Percentiles rank a stretch among this genome's conserved stretches.
phyloP scores from a whole-genome alignment of 2,329 filamentous ascomycete genomes.

The Colletotrichum lentis region DNA sequence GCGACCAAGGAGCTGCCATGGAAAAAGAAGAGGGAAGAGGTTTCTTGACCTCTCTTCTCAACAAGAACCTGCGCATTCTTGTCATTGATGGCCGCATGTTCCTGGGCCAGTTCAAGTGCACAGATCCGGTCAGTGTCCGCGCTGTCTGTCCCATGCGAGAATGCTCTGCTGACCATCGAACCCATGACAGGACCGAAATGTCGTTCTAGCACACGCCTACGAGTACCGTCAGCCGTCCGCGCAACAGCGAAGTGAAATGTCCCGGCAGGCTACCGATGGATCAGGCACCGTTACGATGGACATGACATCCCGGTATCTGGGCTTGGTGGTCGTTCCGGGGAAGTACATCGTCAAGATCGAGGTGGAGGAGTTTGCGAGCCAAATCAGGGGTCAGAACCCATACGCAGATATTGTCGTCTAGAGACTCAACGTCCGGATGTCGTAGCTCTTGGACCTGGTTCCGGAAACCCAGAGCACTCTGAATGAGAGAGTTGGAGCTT shows the following conservation, averaged over 20 bases:
- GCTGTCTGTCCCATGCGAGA: conserved; percentile 13
- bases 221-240: conserved; percentile 83
- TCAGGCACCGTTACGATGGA: conserved; percentile 65
- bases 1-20: conserved; percentile 45
- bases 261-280: conserved; percentile 43
- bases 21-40: conserved; percentile 61
- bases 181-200: conserved; percentile 78
- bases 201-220: conserved; percentile 85
- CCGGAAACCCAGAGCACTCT: too few species aligned
- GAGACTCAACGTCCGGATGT: background rate
- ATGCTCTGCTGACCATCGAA: conserved; percentile 5
- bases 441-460: background rate
- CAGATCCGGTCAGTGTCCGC: conserved; percentile 70
- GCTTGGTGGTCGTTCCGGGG: conserved; percentile 88
- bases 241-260: conserved; percentile 53
- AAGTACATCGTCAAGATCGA: conserved; percentile 88
- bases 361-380: conserved; percentile 76
- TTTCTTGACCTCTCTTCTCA: conserved; percentile 73
- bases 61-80: conserved; percentile 80
- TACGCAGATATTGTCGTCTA: conserved; percentile 16
- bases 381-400: conserved; percentile 47
- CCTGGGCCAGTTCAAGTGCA: conserved; percentile 91
- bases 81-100: conserved; percentile 88
- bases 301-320: conserved; percentile 86
- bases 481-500: background rate